Evolutionary conservation across 805 yeast species (phyloP), one percentile per base, ranked within the genome.

Genomic region (Teunomyces funiuensis): DNA sequence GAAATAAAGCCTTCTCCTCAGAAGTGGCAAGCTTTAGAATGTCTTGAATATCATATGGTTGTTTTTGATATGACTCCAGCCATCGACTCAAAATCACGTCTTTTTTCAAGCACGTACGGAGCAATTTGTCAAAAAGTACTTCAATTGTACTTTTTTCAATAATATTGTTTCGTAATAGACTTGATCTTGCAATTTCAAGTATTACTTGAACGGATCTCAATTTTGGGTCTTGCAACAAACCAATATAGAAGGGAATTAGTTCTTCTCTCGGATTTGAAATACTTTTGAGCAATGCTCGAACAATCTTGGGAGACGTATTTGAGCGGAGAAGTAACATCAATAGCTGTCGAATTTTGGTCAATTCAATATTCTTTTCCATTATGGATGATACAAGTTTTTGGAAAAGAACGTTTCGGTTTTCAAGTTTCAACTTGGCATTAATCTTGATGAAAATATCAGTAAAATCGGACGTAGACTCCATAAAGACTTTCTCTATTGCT

Each of bases 1-100:
- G 63, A 33, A 65, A 56, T 20, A 47, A 49, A 5, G 56, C 55
- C 33, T 43, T 53, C 34, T 58, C 59, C 6, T 38, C 23, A n/a
- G 30, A n/a, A 4, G 49, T 44, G 4, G 57, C 51, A 25, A 39
- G 30, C 17, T 42, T 25, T 25, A 46, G 45, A 14, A 48, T 41
- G 20, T 44, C 41, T 15, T 49, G 51, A 25, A 53, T 46, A 20
- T 50, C 54, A 30, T 47, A 42, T 9, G 26, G 37, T 16, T 29
- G 22, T 17, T 37, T 28, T 15, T 26, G 13, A 15, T 19, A 23
- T 19, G 18, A 26, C 7, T 23, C 20, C 27, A 27, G 31, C 26
- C 23, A 26, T 11, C 45, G 33, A 11, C 39, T 28, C 19, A 37
- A 27, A 26, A 52, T 37, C 1, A 18, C 23, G 6, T 44, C 28